phyloP scores from a whole-genome alignment of 306 rosid species.

The Clitoria ternatea region DNA sequence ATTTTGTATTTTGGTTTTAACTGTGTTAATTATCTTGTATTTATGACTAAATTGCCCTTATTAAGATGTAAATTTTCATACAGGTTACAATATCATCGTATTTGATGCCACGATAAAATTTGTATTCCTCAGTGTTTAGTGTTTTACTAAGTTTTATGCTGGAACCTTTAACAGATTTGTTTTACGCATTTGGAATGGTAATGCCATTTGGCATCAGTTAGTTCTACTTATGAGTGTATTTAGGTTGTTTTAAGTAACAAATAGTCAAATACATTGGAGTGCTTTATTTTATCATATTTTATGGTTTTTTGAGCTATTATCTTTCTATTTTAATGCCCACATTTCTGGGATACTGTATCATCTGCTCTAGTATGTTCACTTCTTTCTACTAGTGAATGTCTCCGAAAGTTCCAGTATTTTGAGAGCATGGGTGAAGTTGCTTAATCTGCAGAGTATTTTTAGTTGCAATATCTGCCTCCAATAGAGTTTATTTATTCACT shows the following conservation, averaged over 20 bases:
- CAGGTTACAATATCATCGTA: not conserved
- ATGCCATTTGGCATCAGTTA: conserved; percentile 7
- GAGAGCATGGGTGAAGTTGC: not conserved
- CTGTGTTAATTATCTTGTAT: not conserved
- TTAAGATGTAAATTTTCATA: not conserved
- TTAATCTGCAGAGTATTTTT: not conserved
- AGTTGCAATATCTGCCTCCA: not conserved
- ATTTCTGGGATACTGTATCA: not conserved
- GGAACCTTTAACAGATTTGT: not conserved
- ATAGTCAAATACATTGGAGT: not conserved
- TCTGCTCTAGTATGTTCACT: not conserved
- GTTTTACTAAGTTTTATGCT: not conserved
- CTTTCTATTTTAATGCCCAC: not conserved
- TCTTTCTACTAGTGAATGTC: not conserved
- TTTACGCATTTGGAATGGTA: not conserved
- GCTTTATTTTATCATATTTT: not conserved
- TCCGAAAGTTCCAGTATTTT: not conserved
- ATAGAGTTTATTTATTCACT: conserved; percentile 1
- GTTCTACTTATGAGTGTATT: not conserved
- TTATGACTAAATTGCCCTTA: not conserved
- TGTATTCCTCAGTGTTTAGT: not conserved
- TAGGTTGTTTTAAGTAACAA: not conserved
- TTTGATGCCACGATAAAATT: conserved; percentile 4
- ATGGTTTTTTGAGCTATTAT: not conserved
- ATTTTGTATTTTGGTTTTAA: not conserved